A percentile compares a stretch with the other conserved stretches of the same genome.
Evolutionary conservation across 1,139 yeast species (phyloP).

Genomic region (Kodamaea sp.): DNA sequence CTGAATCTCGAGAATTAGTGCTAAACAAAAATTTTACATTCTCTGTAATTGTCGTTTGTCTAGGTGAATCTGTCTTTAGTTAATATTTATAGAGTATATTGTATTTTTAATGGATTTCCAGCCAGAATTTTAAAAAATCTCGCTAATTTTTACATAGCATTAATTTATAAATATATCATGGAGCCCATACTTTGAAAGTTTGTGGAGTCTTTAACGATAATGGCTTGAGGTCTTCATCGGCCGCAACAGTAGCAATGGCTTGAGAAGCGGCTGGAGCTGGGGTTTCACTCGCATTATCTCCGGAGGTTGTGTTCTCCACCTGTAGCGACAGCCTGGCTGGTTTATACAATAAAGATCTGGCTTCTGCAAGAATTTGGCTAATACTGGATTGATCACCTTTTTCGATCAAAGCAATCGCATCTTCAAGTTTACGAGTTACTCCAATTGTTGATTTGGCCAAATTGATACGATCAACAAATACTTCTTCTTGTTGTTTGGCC

Average conservation of each 20-base stretch:
- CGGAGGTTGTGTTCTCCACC: slow-evolving; percentile 13
- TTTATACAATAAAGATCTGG: slow-evolving; percentile 47
- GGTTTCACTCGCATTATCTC: slow-evolving; percentile 11
- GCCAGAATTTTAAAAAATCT: too few species aligned
- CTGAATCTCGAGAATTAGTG: too few species aligned
- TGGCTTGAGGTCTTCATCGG: slow-evolving; percentile 50
- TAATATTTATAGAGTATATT: too few species aligned
- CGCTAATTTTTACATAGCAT: too few species aligned
- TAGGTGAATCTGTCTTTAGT: too few species aligned
- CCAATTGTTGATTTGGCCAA: slow-evolving; percentile 58
- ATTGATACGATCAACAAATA: slow-evolving; percentile 74
- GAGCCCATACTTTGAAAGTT: slow-evolving; percentile 84
- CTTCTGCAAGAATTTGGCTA: slow-evolving; percentile 37
- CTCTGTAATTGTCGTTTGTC: too few species aligned
- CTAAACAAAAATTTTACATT: too few species aligned
- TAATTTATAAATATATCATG: slow-evolving; percentile 17
- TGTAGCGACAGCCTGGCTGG: slow-evolving; percentile 42
- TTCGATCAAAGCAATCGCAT: slow-evolving; percentile 38
- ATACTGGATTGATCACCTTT: slow-evolving; percentile 14
- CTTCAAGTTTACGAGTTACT: slow-evolving; percentile 48
- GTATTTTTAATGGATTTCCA: too few species aligned
- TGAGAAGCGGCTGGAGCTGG: slow-evolving; percentile 13
- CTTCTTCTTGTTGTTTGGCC: slow-evolving; percentile 75
- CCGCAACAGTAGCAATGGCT: slow-evolving; percentile 7
- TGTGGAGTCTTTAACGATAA: slow-evolving; percentile 81